These are phyloP conservation scores for Cardamine occulta DNA, from an alignment of 345 rosid genomes.

Conservation along the genomic window DNA sequence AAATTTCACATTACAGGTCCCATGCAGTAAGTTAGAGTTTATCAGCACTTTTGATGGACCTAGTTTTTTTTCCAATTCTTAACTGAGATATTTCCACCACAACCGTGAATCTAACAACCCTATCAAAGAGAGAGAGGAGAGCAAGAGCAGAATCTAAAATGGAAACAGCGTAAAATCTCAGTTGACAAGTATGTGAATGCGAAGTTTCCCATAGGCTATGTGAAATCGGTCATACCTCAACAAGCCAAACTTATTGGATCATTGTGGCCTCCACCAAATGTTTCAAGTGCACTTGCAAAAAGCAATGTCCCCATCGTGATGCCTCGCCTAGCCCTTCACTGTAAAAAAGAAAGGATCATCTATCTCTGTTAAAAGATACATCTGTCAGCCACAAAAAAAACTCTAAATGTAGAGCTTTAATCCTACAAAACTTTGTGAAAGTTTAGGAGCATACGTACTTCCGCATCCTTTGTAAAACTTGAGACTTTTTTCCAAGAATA, in stretches of 20 bases:
- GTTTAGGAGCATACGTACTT: conserved; percentile 74
- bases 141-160: background rate
- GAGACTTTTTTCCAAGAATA: conserved; percentile 84
- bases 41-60: conserved; percentile 30
- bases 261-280: conserved; percentile 98
- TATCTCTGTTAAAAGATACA: conserved; percentile 1
- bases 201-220: conserved; percentile 8
- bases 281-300: conserved; percentile 97
- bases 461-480: conserved; percentile 95
- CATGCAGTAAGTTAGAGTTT: conserved; percentile 44
- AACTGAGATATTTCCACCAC: background rate
- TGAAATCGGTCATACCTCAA: conserved; percentile 65
- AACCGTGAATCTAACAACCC: background rate
- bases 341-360: conserved; percentile 34
- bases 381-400: conserved; percentile 26
- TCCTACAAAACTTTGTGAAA: background rate
- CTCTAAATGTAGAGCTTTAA: background rate
- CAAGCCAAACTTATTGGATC: conserved; percentile 98
- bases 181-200: conserved; percentile 17
- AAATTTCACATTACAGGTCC: conserved; percentile 99
- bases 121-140: conserved; percentile 8
- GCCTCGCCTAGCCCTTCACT: conserved; percentile 99
- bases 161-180: conserved; percentile 13
- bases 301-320: conserved; percentile 93
- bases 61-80: background rate